Evolutionary conservation across 768 basidiomycete genomes (phyloP).

Genomic region (Psilocybe cubensis): DNA sequence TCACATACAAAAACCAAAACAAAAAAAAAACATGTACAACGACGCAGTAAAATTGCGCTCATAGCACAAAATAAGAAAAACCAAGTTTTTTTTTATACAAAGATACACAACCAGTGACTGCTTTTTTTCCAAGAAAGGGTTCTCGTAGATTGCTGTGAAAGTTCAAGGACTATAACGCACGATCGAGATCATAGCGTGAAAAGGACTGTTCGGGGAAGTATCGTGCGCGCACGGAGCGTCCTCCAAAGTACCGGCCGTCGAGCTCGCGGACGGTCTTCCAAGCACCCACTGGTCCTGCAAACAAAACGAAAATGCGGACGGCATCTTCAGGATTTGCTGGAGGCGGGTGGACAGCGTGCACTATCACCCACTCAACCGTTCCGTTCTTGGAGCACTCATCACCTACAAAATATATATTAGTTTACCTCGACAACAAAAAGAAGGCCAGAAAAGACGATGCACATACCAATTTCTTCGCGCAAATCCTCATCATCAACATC

Average conservation of each 20-base stretch:
- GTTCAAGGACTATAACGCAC: slow-evolving; percentile 40
- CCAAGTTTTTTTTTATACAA: too few species aligned
- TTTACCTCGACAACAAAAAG: not conserved
- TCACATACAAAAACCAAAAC: too few species aligned
- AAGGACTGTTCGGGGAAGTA: slow-evolving; percentile 76
- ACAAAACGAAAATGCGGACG: slow-evolving; percentile 90
- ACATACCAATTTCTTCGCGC: slow-evolving; percentile 81
- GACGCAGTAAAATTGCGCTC: too few species aligned
- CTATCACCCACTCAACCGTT: slow-evolving; percentile 86
- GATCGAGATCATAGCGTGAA: slow-evolving; percentile 52
- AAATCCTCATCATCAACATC: slow-evolving; percentile 87
- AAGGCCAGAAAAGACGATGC: not conserved
- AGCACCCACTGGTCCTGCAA: slow-evolving; percentile 89
- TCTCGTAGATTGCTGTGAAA: too few species aligned
- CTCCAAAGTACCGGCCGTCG: slow-evolving; percentile 92
- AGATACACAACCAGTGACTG: too few species aligned
- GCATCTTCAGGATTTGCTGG: slow-evolving; percentile 74
- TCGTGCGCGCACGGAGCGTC: slow-evolving; percentile 77
- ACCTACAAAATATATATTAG: slow-evolving; percentile 45
- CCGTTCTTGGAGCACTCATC: slow-evolving; percentile 92
- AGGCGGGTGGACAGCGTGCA: slow-evolving; percentile 76
- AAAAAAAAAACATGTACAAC: too few species aligned
- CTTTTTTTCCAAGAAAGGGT: too few species aligned
- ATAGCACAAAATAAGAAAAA: too few species aligned
- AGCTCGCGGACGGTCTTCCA: slow-evolving; percentile 96